Conservation (phyloP, 148 eudicot genomes). For the Tetragonia tetragonoides region DNA sequence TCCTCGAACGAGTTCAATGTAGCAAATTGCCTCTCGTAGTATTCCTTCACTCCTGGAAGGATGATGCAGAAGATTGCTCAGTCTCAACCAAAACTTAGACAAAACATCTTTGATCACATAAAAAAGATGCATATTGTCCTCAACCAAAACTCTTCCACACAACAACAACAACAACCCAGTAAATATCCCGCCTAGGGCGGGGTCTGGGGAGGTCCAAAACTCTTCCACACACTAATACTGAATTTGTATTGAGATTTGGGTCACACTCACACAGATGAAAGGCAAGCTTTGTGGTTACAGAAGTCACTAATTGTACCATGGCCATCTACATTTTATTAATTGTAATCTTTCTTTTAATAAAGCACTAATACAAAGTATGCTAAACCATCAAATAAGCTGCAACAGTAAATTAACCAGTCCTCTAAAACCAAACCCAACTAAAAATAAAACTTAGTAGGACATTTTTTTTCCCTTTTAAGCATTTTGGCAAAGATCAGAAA, state of each 20-base stretch:
- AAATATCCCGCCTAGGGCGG: too few species aligned
- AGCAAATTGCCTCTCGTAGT: slow-evolving; percentile 73
- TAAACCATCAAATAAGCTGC: background rate
- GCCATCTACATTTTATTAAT: too few species aligned
- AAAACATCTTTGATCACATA: background rate
- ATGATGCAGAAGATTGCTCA: background rate
- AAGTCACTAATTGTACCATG: too few species aligned
- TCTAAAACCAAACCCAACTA: background rate
- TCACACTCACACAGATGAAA: too few species aligned
- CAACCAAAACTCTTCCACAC: background rate
- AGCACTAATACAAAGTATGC: background rate
- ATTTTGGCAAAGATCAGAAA: background rate
- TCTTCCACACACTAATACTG: too few species aligned
- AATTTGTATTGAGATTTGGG: too few species aligned
- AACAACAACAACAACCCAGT: too few species aligned
- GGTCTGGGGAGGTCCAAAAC: too few species aligned
- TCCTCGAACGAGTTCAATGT: slow-evolving; percentile 79
- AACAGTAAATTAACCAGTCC: background rate
- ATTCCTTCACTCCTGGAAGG: slow-evolving; percentile 63
- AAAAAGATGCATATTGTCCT: background rate
- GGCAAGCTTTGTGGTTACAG: too few species aligned
- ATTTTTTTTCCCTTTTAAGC: background rate
- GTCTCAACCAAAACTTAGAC: background rate
- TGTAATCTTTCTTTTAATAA: too few species aligned
- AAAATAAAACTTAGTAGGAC: background rate